Base-by-base conservation (phyloP, 1,139 yeast species). In the Sugiyamaella xylanicola region DNA sequence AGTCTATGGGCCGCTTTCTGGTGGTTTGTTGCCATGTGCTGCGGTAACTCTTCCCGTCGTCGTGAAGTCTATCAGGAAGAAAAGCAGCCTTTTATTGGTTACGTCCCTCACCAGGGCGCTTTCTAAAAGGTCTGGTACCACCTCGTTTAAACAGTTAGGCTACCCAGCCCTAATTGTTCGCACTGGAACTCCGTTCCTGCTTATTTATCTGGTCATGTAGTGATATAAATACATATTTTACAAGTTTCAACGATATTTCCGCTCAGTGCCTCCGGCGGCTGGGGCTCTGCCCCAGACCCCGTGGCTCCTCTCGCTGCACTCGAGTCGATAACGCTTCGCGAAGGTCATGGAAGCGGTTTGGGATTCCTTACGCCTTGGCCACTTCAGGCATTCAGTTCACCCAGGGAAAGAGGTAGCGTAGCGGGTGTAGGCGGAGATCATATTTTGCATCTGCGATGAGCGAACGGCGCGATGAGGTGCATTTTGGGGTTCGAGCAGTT, bases 21-120 rank as follows among this genome's bases (percentile, higher is more conserved):
- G 63, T 77, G 79, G 74, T 52, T 72, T 54, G 59, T 77, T 48
- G 70, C 77, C 25, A 68, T 74, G 29, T 76, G 81, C 68, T 76
- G 78, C 61, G 78, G 79, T 36, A 47, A 25, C 9, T 65, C 74
- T 11, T 66, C 67, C 21, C 54, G 63, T 37, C 45, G 59, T 20
- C 53, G 62, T 40, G 47, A 56, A 27, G 11, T 57, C 16, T 55
- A 57, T 32, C 62, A 58, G 16, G 72, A 67, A 40, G 73, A 70
- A 42, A 64, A 65, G 56, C 68, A 64, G 59, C 67, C 67, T 2
- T 65, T 66, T 55, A 61, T 63, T 37, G 68, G 69, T 43, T 68
- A 66, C 48, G 62, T 62, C 22, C 68, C 65, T 39, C 56, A 59
- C 35, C 43, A 59, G 16, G 53, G 51, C 15, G 51, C 51, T 22